A percentile compares a stretch with the other conserved stretches of the same genome.
Conservation (phyloP, 306 rosid species). For the Canavalia ensiformis region DNA sequence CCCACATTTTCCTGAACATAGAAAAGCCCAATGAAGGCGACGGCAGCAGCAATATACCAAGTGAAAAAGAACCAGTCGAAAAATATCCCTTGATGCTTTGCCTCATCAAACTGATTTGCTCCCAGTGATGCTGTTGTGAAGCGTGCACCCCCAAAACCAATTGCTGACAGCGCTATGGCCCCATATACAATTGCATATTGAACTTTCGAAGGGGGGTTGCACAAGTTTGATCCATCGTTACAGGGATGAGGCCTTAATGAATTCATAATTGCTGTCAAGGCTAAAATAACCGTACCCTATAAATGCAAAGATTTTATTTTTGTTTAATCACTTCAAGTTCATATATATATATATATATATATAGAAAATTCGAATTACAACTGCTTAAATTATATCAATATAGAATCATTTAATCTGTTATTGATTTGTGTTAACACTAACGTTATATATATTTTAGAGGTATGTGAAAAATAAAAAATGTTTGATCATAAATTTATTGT, state of each 20-base stretch:
- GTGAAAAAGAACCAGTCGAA: slow-evolving; percentile 61
- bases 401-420: too few relatives aligned
- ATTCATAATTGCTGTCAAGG: slow-evolving; percentile 47
- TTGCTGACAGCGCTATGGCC: slow-evolving; percentile 38
- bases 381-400: too few relatives aligned
- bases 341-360: too few relatives aligned
- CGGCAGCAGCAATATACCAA: background rate
- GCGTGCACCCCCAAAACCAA: slow-evolving; percentile 61
- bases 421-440: too few relatives aligned
- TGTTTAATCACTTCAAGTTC: too few relatives aligned
- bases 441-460: too few relatives aligned
- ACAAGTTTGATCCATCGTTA: slow-evolving; percentile 33
- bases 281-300: slow-evolving; percentile 52
- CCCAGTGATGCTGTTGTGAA: slow-evolving; percentile 58
- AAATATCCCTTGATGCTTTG: slow-evolving; percentile 45
- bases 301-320: background rate
- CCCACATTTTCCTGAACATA: slow-evolving; percentile 50
- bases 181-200: slow-evolving; percentile 52
- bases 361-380: too few relatives aligned
- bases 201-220: slow-evolving; percentile 42
- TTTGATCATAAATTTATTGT: too few relatives aligned
- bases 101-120: slow-evolving; percentile 57
- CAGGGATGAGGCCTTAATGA: slow-evolving; percentile 55
- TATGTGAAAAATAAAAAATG: too few relatives aligned
- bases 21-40: slow-evolving; percentile 42